Conservation (phyloP, 2,329 filamentous ascomycete genomes). For the Pseudogymnoascus sp. region DNA sequence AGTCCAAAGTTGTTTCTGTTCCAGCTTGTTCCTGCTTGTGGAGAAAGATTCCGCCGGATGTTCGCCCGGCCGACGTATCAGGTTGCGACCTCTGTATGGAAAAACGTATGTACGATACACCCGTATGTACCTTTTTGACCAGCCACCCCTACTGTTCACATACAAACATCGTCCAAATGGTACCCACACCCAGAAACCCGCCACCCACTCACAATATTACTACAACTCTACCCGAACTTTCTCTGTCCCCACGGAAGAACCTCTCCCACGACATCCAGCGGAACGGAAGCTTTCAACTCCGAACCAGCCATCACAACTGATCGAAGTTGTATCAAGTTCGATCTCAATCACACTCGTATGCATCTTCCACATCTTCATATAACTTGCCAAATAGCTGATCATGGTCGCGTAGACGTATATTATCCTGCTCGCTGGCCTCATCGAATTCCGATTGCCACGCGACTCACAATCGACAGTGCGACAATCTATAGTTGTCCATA, state of each 20-base stretch:
- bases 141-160: neutral
- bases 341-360: slow-evolving; percentile 2
- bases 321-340: neutral
- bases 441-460: neutral
- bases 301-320: slow-evolving; percentile 6
- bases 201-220: slow-evolving; percentile 3
- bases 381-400: neutral
- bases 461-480: neutral
- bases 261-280: slow-evolving; percentile 6
- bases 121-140: neutral
- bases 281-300: slow-evolving; percentile 10
- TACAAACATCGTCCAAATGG: neutral
- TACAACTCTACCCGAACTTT: neutral
- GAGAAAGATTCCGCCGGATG: neutral
- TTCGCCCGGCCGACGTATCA: neutral
- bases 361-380: neutral
- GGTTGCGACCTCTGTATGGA: neutral
- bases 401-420: slow-evolving; percentile 6
- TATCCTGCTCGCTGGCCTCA: neutral
- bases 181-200: neutral
- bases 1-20: neutral
- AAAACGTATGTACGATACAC: neutral
- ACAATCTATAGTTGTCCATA: neutral
- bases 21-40: neutral
- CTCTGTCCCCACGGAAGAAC: slow-evolving; percentile 9